Conservation (phyloP, 2,329 filamentous ascomycete genomes). For the Paraphoma sp. region DNA sequence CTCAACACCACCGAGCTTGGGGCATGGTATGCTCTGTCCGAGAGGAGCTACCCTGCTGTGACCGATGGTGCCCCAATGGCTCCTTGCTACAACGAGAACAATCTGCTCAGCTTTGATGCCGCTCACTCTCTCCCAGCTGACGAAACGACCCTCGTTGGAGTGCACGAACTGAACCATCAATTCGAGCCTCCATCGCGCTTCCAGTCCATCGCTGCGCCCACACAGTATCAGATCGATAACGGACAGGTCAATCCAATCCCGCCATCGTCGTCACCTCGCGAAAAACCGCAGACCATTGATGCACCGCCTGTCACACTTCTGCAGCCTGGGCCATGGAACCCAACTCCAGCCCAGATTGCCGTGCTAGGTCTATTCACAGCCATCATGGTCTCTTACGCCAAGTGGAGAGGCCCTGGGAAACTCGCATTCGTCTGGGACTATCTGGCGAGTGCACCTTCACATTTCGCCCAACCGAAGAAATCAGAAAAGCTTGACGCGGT, state of each 20-base stretch:
- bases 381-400: constrained; percentile 10
- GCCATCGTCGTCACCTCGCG: constrained; percentile 23
- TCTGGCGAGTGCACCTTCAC: constrained; percentile 4
- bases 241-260: constrained; percentile 27
- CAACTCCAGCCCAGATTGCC: not conserved
- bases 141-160: constrained; percentile 46
- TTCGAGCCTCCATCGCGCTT: constrained; percentile 27
- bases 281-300: constrained; percentile 28
- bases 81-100: constrained; percentile 58
- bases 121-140: constrained; percentile 35
- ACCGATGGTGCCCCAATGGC: constrained; percentile 70
- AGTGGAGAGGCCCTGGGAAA: constrained; percentile 12
- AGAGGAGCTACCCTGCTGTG: constrained; percentile 82
- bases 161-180: constrained; percentile 44
- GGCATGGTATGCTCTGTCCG: constrained; percentile 93
- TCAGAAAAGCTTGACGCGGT: constrained; percentile 13
- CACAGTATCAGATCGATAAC: constrained; percentile 24
- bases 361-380: constrained; percentile 8
- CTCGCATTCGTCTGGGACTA: constrained; percentile 22
- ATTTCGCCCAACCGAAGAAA: constrained; percentile 16
- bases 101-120: constrained; percentile 34
- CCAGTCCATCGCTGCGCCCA: constrained; percentile 35
- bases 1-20: constrained; percentile 86
- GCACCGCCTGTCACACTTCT: constrained; percentile 23
- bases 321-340: constrained; percentile 9